phyloP scores from a whole-genome alignment of 2,329 filamentous ascomycete genomes.

The Grosmannia penicillata region DNA sequence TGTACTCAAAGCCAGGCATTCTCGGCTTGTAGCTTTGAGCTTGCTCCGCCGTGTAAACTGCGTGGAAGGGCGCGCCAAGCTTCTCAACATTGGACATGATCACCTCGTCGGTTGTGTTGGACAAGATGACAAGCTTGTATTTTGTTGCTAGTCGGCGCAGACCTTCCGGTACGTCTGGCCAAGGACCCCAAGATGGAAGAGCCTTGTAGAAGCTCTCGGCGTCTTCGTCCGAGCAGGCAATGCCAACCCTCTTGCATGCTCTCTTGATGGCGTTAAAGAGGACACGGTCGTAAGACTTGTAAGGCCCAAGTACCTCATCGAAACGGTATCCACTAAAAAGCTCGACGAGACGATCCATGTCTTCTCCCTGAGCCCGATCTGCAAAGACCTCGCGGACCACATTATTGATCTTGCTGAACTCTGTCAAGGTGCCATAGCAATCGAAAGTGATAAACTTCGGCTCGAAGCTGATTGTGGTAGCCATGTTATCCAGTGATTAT shows the following conservation, averaged over 20 bases:
- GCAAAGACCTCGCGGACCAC: not conserved
- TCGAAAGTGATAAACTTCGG: constrained; percentile 1
- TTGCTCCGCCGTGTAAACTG: not conserved
- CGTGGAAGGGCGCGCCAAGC: not conserved
- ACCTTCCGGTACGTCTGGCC: constrained; percentile 1
- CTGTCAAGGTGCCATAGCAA: constrained; percentile 2
- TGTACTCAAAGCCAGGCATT: constrained; percentile 1
- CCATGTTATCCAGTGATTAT: not conserved
- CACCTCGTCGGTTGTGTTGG: not conserved
- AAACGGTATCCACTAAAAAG: not conserved
- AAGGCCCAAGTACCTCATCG: constrained; percentile 1
- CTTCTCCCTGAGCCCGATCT: not conserved
- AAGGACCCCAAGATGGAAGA: not conserved
- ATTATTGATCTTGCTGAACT: not conserved
- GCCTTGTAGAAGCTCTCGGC: constrained; percentile 1
- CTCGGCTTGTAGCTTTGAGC: constrained; percentile 2
- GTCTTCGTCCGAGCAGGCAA: not conserved
- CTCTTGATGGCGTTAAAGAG: not conserved
- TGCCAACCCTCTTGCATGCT: not conserved
- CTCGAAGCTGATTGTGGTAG: not conserved
- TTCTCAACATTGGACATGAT: constrained; percentile 1
- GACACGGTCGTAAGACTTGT: not conserved
- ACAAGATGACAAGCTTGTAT: constrained; percentile 1
- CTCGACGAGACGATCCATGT: not conserved
- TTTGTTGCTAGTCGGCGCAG: not conserved